Percentiles rank a stretch among this genome's conserved stretches.
These are phyloP conservation scores for Gliomastix tumulicola DNA, from an alignment of 2,329 filamentous ascomycete genomes.

Conservation along the genomic window DNA sequence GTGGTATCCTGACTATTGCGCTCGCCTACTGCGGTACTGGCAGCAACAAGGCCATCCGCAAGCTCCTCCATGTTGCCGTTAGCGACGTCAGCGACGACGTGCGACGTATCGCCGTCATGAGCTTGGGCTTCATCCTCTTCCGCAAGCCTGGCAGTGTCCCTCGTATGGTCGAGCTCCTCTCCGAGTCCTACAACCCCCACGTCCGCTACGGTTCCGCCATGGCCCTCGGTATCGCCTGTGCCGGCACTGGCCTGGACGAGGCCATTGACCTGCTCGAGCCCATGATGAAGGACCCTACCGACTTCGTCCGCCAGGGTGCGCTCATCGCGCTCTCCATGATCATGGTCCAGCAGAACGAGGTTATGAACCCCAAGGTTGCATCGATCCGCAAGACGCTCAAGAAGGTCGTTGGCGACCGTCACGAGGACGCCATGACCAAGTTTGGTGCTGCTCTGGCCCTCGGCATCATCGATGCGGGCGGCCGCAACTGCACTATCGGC, in stretches of 20 bases:
- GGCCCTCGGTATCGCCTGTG: constrained; percentile 96
- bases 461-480: constrained; percentile 95
- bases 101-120: constrained; percentile 92
- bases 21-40: constrained; percentile 95
- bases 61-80: constrained; percentile 90
- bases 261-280: constrained; percentile 95
- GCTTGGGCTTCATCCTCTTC: constrained; percentile 96
- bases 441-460: constrained; percentile 91
- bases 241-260: constrained; percentile 90
- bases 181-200: constrained; percentile 98
- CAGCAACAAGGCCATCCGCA: constrained; percentile 97
- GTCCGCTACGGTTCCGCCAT: constrained; percentile 97
- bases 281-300: constrained; percentile 98
- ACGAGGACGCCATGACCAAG: constrained; percentile 99
- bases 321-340: constrained; percentile 96
- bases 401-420: constrained; percentile 89
- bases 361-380: constrained; percentile 94
- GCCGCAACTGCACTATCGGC: constrained; percentile 96
- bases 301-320: constrained; percentile 95
- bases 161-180: constrained; percentile 96
- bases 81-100: constrained; percentile 98
- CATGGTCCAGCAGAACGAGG: constrained; percentile 98
- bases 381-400: constrained; percentile 86
- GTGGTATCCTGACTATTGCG: constrained; percentile 97
- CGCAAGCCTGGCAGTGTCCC: constrained; percentile 94